A percentile compares a stretch with the other conserved stretches of the same genome.
These are phyloP conservation scores for Ulota crispa DNA, from an alignment of 225 moss, liverwort and hornwort genomes.

Conservation along the genomic window DNA sequence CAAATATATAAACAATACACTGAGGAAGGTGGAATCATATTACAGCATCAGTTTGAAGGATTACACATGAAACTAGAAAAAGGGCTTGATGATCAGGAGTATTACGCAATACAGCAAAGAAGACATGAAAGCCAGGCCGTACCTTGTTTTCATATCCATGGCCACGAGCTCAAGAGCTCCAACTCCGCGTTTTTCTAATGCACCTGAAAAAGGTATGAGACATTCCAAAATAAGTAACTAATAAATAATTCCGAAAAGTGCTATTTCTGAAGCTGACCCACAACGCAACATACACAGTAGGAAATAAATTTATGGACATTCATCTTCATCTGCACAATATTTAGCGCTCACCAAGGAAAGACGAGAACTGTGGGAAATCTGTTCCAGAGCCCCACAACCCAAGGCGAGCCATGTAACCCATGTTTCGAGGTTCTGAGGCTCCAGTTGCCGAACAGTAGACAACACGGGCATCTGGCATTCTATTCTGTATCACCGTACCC, in stretches of 20 bases:
- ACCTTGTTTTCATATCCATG: constrained; percentile 99
- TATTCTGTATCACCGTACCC: constrained; percentile 49
- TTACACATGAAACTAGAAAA: background rate
- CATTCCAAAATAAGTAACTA: constrained; percentile 1
- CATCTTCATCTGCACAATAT: constrained; percentile 21
- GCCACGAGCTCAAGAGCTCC: constrained; percentile 99
- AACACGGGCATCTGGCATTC: constrained; percentile 83
- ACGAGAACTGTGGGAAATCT: constrained; percentile 81
- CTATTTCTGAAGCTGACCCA: background rate
- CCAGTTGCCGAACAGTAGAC: constrained; percentile 99
- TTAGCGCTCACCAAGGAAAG: constrained; percentile 76
- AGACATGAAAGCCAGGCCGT: constrained; percentile 21
- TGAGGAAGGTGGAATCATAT: constrained; percentile 4
- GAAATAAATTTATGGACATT: background rate
- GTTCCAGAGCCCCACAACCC: constrained; percentile 97
- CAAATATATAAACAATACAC: constrained; percentile 20
- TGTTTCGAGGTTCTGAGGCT: constrained; percentile 98
- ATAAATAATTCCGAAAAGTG: background rate
- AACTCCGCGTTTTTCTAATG: constrained; percentile 94
- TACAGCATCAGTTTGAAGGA: background rate
- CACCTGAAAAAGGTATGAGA: constrained; percentile 46
- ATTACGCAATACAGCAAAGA: constrained; percentile 4
- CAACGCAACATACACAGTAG: background rate
- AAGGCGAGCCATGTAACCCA: constrained; percentile 99
- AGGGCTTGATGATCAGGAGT: constrained; percentile 8